Conservation (phyloP, 2,329 filamentous ascomycete genomes). For the Bipolaris oryzae region DNA sequence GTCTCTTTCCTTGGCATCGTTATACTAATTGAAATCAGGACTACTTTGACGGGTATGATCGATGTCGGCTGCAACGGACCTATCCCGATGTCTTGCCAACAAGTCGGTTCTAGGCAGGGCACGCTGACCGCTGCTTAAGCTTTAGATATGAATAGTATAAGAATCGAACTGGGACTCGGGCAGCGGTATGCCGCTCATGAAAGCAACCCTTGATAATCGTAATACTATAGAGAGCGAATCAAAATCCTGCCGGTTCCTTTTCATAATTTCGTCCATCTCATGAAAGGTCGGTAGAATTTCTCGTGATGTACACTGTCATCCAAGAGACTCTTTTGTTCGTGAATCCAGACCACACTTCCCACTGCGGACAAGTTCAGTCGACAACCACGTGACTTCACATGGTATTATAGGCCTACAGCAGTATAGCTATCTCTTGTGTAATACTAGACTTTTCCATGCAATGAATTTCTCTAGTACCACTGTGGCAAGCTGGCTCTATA, state of each 20-base stretch:
- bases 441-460: no score
- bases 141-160: background rate
- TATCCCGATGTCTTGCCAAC: background rate
- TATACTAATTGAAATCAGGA: background rate
- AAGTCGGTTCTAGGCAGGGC: background rate
- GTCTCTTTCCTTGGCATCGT: background rate
- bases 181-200: background rate
- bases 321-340: background rate
- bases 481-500: no score
- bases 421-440: no score
- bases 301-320: background rate
- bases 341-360: background rate
- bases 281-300: background rate
- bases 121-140: background rate
- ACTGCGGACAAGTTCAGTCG: no score
- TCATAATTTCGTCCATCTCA: background rate
- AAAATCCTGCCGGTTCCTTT: background rate
- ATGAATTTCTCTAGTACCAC: no score
- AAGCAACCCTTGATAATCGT: background rate
- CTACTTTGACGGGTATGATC: background rate
- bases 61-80: constrained; percentile 1
- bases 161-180: background rate
- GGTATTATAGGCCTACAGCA: no score
- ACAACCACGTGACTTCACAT: no score
- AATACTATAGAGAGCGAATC: background rate